Conservation (phyloP, 2,329 filamentous ascomycete species). For the Cladosporium sp. region DNA sequence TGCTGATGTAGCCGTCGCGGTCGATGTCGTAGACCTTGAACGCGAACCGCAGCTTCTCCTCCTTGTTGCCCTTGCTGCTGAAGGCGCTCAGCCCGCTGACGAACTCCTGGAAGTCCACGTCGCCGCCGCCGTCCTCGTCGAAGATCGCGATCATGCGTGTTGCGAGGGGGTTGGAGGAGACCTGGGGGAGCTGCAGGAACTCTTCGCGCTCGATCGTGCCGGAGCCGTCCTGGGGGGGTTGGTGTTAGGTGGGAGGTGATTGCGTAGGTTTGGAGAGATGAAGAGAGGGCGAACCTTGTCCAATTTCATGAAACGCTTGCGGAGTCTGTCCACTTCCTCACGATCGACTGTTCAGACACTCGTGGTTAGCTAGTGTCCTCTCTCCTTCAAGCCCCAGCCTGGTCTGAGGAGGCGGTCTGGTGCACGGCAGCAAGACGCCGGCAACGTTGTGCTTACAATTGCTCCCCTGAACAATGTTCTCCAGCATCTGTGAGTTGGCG, state of each 20-base stretch:
- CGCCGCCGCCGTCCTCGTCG: slow-evolving; percentile 94
- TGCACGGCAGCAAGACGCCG: not conserved
- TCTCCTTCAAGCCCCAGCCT: too few relatives aligned
- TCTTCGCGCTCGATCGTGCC: slow-evolving; percentile 98
- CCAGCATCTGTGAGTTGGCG: slow-evolving; percentile 65
- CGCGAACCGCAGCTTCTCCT: slow-evolving; percentile 94
- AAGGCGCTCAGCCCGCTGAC: slow-evolving; percentile 92
- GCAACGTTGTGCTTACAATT: slow-evolving; percentile 68
- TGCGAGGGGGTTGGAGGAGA: slow-evolving; percentile 93
- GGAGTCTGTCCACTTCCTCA: slow-evolving; percentile 90
- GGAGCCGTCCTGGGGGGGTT: slow-evolving; percentile 72
- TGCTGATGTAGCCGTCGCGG: slow-evolving; percentile 96
- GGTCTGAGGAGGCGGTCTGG: not conserved
- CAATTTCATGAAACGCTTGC: slow-evolving; percentile 98
- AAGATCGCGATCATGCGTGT: slow-evolving; percentile 99
- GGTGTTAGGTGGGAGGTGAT: not conserved
- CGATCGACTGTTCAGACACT: slow-evolving; percentile 65
- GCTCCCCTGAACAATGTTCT: slow-evolving; percentile 91
- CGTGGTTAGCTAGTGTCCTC: slow-evolving; percentile 6
- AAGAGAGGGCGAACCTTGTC: slow-evolving; percentile 67
- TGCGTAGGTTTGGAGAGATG: not conserved
- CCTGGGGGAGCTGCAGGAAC: slow-evolving; percentile 93
- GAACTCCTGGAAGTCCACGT: slow-evolving; percentile 98
- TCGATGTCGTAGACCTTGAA: slow-evolving; percentile 99
- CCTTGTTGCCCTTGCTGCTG: slow-evolving; percentile 96